Evolutionary conservation across 2,329 filamentous ascomycete species (phyloP).

Genomic region (Westerdykella aurantiaca): DNA sequence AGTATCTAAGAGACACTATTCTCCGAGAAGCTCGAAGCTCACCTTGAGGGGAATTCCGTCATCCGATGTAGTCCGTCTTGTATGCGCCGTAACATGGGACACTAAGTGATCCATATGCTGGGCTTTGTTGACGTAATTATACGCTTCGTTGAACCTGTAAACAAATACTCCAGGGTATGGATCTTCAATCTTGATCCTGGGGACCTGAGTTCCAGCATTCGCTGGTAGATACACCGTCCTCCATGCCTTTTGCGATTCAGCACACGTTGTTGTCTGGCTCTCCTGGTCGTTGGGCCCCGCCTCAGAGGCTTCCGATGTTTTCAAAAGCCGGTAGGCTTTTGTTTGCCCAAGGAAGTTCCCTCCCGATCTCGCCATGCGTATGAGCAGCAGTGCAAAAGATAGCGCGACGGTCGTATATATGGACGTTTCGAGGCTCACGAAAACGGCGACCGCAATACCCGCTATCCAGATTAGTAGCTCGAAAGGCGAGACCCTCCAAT

Average conservation of each 20-base stretch:
- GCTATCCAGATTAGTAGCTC: slow-evolving; percentile 87
- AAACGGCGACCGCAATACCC: slow-evolving; percentile 81
- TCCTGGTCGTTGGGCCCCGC: no score
- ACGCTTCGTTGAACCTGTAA: slow-evolving; percentile 86
- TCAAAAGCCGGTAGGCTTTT: slow-evolving; percentile 61
- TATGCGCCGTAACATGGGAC: slow-evolving; percentile 55
- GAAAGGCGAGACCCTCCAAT: slow-evolving; percentile 83
- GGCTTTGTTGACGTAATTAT: slow-evolving; percentile 89
- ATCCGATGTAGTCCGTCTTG: slow-evolving; percentile 15
- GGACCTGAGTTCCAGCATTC: slow-evolving; percentile 30
- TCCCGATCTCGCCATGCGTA: slow-evolving; percentile 47
- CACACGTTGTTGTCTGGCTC: no score
- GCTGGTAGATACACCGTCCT: no score
- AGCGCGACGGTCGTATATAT: slow-evolving; percentile 78
- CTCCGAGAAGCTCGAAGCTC: neutral
- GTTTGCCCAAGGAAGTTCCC: slow-evolving; percentile 17
- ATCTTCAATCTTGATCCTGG: slow-evolving; percentile 53
- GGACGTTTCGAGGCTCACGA: slow-evolving; percentile 77
- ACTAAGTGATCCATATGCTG: slow-evolving; percentile 74
- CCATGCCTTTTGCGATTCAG: no score
- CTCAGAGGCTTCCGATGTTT: slow-evolving; percentile 65
- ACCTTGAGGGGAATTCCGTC: slow-evolving; percentile 14
- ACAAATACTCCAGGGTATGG: slow-evolving; percentile 80
- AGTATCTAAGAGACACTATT: neutral
- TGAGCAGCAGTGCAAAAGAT: slow-evolving; percentile 71